Base-by-base conservation (phyloP, 2,329 filamentous ascomycete species). In the Keithomyces neogunnii region DNA sequence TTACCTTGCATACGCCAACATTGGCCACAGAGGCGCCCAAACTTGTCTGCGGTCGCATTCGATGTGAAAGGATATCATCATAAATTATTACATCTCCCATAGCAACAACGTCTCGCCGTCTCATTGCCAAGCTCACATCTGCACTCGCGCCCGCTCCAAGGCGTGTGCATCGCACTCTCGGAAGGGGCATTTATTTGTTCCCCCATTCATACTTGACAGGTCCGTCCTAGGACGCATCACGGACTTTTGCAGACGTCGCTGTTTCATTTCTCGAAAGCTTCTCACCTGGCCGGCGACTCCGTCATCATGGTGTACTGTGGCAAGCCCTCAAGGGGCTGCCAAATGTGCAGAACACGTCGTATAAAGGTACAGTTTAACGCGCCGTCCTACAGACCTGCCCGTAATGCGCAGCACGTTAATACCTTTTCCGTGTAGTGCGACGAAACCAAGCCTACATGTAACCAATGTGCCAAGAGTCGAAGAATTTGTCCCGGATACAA, bases 331-430 rank as follows among this genome's bases (percentile, higher is more conserved):
- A 71, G 75, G 69, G 85, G 84, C 60, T 89, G 85, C 61, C 84
- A 86, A 69, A 88, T 85, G 79, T 89, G 85, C 65, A 79, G 85
- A 63, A 85, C 78, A 36, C 76, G 85, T 57, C 77, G 85, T 59
- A 88, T 89, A 63, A 88, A 88, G 77, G 85, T 86, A 73, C 19
- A 45, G 2, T 38, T 31, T 26, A 11, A 8, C 31, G 11, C 26
- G 6, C 19, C 28, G 10, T 28, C 30, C 30, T 28, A 28, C 19
- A n/a, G 13, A 19, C 19, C 44, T 39, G n/a, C 7, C 7, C 11
- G 6, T 26, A 2, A 5, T 26, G 31, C 5, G 36, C 46, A 7
- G 26, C 5, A 13, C 32, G 31, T 46, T 53, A 32, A 51, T 47
- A 40, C 13, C 32, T 45, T 11, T 10, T 13, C 19, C 5, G 5